These are phyloP conservation scores for Rhodotorula graminis DNA, from an alignment of 768 basidiomycete species.

Conservation along the genomic window DNA sequence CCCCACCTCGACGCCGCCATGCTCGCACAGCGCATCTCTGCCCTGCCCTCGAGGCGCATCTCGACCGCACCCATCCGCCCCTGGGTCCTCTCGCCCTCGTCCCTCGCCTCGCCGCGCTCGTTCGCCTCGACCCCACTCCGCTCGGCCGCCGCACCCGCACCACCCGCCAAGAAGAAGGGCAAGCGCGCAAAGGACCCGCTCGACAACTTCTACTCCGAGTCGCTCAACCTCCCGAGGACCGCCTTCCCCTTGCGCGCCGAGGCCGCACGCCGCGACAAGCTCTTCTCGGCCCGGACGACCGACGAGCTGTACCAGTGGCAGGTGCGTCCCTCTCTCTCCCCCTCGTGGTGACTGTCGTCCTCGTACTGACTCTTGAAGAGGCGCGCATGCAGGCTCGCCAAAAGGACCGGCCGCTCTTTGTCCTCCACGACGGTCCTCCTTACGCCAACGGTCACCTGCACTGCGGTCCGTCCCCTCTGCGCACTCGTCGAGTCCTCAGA, in stretches of 20 bases:
- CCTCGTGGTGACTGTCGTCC: background rate
- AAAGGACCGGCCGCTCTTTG: constrained; percentile 64
- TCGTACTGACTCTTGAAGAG: background rate
- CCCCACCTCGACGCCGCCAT: background rate
- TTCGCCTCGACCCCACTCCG: background rate
- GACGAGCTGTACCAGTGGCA: constrained; percentile 64
- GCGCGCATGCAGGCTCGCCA: constrained; percentile 57
- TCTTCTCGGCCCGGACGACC: constrained; percentile 61
- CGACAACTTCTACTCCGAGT: constrained; percentile 54
- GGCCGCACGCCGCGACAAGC: constrained; percentile 59
- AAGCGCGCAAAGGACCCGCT: constrained; percentile 17
- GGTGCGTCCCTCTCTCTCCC: constrained; percentile 40
- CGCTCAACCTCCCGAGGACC: constrained; percentile 77
- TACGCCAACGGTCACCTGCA: constrained; percentile 96
- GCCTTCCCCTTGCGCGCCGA: constrained; percentile 68
- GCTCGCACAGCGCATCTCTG: background rate
- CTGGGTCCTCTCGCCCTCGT: background rate
- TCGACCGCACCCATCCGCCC: background rate
- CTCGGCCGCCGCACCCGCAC: background rate
- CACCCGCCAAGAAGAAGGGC: background rate
- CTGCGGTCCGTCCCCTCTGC: constrained; percentile 60
- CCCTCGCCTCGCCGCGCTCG: background rate
- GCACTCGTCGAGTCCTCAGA: background rate
- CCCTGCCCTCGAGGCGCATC: background rate
- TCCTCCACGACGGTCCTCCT: constrained; percentile 92